Evolutionary conservation across 164 flowering plant species (phyloP).

Genomic region (Taxillus chinensis): DNA sequence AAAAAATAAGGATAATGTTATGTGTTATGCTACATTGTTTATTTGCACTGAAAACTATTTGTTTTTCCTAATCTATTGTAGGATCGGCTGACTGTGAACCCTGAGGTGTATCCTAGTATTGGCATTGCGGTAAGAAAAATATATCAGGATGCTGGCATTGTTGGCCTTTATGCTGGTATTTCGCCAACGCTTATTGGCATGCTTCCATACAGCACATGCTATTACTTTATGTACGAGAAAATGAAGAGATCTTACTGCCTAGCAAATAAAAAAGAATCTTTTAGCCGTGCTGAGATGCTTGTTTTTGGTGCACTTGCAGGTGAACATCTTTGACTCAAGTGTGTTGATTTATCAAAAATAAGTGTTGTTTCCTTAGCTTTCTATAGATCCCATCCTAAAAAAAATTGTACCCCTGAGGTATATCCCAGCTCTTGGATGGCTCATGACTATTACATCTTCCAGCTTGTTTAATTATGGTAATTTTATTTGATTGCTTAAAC

Average conservation of each 20-base stretch:
- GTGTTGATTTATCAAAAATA: too few species aligned
- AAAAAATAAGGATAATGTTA: too few species aligned
- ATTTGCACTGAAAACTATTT: background rate
- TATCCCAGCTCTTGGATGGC: too few species aligned
- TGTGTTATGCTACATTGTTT: background rate
- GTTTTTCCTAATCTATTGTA: conserved; percentile 22
- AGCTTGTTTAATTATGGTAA: too few species aligned
- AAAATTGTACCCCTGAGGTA: too few species aligned
- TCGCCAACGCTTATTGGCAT: conserved; percentile 83
- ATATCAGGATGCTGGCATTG: conserved; percentile 66
- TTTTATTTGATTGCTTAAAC: too few species aligned
- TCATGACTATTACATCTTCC: too few species aligned
- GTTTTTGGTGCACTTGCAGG: conserved; percentile 86
- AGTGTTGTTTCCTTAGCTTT: too few species aligned
- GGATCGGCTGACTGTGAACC: conserved; percentile 88
- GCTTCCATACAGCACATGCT: conserved; percentile 96
- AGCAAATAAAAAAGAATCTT: conserved; percentile 48
- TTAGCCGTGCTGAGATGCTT: conserved; percentile 81
- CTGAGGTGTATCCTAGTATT: conserved; percentile 59
- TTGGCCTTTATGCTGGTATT: conserved; percentile 75
- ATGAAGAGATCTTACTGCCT: conserved; percentile 65
- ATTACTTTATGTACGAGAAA: conserved; percentile 88
- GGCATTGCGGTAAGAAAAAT: conserved; percentile 55
- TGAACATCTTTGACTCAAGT: conserved; percentile 15
- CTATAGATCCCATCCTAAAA: too few species aligned